Evolutionary conservation across 2,329 filamentous ascomycete genomes (phyloP).

Genomic region (Fusarium sublunatum): DNA sequence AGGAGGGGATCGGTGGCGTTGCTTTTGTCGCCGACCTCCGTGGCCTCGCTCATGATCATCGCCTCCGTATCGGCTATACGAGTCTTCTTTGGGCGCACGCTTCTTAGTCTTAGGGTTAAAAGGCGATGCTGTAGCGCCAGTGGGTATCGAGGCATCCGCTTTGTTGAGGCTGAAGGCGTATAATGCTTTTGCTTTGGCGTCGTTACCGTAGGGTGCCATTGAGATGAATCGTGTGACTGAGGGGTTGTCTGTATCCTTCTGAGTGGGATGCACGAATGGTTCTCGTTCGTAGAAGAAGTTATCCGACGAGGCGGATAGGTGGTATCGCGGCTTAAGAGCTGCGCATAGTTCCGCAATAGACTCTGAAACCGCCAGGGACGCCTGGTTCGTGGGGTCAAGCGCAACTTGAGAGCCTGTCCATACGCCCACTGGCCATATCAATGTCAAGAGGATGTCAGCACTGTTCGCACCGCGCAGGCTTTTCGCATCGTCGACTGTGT

Average conservation of each 20-base stretch:
- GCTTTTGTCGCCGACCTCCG: constrained; percentile 59
- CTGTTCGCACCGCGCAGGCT: constrained; percentile 78
- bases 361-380: constrained; percentile 66
- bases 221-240: constrained; percentile 90
- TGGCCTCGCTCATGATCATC: constrained; percentile 58
- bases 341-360: constrained; percentile 82
- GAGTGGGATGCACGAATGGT: constrained; percentile 80
- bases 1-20: constrained; percentile 63
- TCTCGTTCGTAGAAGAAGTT: constrained; percentile 88
- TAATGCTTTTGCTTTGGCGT: constrained; percentile 80
- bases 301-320: constrained; percentile 76
- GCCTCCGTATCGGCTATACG: constrained; percentile 66
- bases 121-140: constrained; percentile 80
- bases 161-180: constrained; percentile 81
- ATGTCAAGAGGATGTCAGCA: constrained; percentile 88
- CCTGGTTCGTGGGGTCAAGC: constrained; percentile 64
- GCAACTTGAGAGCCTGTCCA: constrained; percentile 73
- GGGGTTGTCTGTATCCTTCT: constrained; percentile 60
- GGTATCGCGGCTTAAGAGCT: constrained; percentile 88
- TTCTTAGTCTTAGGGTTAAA: constrained; percentile 70
- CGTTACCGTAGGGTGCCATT: constrained; percentile 81
- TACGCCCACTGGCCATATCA: constrained; percentile 83
- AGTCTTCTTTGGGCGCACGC: constrained; percentile 60
- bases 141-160: constrained; percentile 71
- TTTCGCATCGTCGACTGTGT: constrained; percentile 81